These are phyloP conservation scores for Neofusicoccum ribis DNA, from an alignment of 2,329 filamentous ascomycete genomes.

Conservation along the genomic window DNA sequence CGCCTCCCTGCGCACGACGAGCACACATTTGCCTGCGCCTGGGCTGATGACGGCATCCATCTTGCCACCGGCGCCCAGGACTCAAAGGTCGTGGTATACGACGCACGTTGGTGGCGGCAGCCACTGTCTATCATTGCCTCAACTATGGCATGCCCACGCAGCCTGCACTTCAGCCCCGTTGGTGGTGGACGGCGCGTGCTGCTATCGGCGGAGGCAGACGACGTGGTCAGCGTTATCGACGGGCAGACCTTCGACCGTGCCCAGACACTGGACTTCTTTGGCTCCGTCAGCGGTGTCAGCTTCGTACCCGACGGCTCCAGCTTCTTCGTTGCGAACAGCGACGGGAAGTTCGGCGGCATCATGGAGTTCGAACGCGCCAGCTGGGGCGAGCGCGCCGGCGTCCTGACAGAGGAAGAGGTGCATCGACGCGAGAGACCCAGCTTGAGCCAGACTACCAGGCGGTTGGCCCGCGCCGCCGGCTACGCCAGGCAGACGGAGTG, in stretches of 20 bases:
- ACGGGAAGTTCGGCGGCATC: conserved; percentile 66
- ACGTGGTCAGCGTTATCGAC: conserved; percentile 71
- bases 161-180: conserved; percentile 69
- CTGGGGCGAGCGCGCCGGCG: conserved; percentile 26
- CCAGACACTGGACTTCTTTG: conserved; percentile 73
- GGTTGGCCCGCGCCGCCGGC: neutral
- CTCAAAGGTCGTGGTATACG: conserved; percentile 71
- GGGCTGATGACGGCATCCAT: conserved; percentile 74
- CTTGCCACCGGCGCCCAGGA: conserved; percentile 79
- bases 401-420: neutral
- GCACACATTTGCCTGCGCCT: conserved; percentile 75
- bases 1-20: conserved; percentile 65
- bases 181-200: conserved; percentile 68
- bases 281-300: conserved; percentile 68
- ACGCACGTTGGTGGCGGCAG: conserved; percentile 67
- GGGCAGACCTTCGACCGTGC: conserved; percentile 63
- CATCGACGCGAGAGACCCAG: neutral
- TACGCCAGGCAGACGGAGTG: neutral
- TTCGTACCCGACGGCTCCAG: conserved; percentile 68
- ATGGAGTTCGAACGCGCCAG: conserved; percentile 58
- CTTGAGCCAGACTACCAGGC: neutral
- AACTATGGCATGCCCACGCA: conserved; percentile 69
- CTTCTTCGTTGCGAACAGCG: conserved; percentile 68
- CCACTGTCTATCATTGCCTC: conserved; percentile 58
- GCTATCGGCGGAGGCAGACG: conserved; percentile 73